These are phyloP conservation scores for Candida ulmi DNA, from an alignment of 805 yeast genomes.

Conservation along the genomic window DNA sequence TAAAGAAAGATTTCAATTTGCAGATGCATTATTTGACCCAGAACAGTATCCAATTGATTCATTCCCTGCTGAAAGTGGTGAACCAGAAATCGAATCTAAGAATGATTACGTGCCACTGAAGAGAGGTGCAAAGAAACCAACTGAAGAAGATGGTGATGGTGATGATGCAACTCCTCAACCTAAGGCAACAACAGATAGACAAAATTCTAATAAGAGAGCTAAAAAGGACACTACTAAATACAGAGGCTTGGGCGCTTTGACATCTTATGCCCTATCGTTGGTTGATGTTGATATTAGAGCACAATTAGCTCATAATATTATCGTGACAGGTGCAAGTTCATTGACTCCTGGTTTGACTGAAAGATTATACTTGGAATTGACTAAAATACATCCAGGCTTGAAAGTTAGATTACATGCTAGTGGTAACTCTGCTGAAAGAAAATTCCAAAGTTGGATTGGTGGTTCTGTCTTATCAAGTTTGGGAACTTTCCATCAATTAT, in stretches of 20 bases:
- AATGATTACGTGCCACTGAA: slow-evolving; percentile 74
- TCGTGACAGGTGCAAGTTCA: slow-evolving; percentile 81
- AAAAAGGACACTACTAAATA: slow-evolving; percentile 19
- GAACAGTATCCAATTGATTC: slow-evolving; percentile 33
- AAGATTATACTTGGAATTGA: slow-evolving; percentile 65
- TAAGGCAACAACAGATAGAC: slow-evolving; percentile 9
- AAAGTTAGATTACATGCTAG: slow-evolving; percentile 79
- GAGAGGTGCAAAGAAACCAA: slow-evolving; percentile 36
- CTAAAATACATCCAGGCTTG: slow-evolving; percentile 70
- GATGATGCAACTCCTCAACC: slow-evolving; percentile 17
- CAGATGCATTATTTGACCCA: slow-evolving; percentile 73
- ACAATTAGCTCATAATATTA: slow-evolving; percentile 81
- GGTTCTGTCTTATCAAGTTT: slow-evolving; percentile 83
- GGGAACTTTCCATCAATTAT: slow-evolving; percentile 91
- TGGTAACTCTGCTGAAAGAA: slow-evolving; percentile 73
- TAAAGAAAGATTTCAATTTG: slow-evolving; percentile 54
- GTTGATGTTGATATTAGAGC: slow-evolving; percentile 82
- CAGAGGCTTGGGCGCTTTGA: slow-evolving; percentile 55
- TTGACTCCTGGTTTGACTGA: slow-evolving; percentile 79
- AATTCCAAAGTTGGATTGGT: slow-evolving; percentile 85
- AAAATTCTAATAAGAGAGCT: slow-evolving; percentile 24
- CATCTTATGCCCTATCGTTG: slow-evolving; percentile 46
- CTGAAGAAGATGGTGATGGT: slow-evolving; percentile 28
- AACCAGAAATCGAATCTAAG: slow-evolving; percentile 33
- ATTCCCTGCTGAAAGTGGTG: slow-evolving; percentile 47